Base-by-base conservation (phyloP, 805 yeast genomes). In the Allodekkera sacchari region DNA sequence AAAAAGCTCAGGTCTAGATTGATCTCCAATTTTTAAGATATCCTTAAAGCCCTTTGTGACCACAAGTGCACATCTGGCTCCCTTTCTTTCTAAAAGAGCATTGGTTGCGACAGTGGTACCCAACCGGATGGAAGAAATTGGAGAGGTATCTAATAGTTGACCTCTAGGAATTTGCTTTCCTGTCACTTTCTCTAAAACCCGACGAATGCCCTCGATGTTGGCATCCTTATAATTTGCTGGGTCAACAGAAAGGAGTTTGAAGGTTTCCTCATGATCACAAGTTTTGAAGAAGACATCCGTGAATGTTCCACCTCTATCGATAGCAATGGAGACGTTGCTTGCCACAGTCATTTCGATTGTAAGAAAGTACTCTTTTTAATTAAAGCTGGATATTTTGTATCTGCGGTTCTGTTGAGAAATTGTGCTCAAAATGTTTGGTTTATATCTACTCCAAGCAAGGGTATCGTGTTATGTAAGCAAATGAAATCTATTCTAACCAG, bases 51-150 rank as follows among this genome's bases (percentile, higher is more conserved):
- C 95, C 43, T 74, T 78, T 11, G 95, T 81, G 4, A 89, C 83
- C 4, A 84, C 53, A 35, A 85, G 64, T 2, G 87, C 87, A 38
- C 85, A 83, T 17, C 71, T 60, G 35, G 83, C 89, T 31, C 95
- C 95, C 48, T 83, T 83, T 39, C 95, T 67, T 47, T 85, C 95
- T 37, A 85, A 63, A 20, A 88, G 66, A 2, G 95, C 94, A 56
- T 85, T 85, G 11, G 95, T 85, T 2, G 95, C 95, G 11, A 83
- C 84, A 0, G 94, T 84, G 3, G 94, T 83, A 2, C 94, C 95
- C 84, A 84, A 78, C 27, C 89, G 64, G 30, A 83, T 76, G 26
- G 75, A 66, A 27, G 69, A 70, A 22, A 83, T 78, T 5, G 55
- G 55, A 7, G 72, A 63, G 2, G 78, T 61, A 35, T 76, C 81